These are phyloP conservation scores for Daldinia loculata DNA, from an alignment of 495 filamentous ascomycete species.

Conservation along the genomic window DNA sequence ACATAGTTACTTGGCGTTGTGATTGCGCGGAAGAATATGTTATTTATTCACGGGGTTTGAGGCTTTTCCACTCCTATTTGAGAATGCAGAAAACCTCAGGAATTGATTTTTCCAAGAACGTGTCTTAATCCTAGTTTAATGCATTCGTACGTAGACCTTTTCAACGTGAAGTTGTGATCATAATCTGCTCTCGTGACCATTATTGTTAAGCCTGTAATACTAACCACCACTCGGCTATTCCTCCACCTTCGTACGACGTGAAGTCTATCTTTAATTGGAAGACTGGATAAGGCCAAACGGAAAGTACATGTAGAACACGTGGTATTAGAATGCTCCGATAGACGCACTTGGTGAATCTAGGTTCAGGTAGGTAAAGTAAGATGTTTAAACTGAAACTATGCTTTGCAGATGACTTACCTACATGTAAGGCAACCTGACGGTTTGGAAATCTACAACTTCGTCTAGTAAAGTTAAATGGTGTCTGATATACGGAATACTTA, in stretches of 20 bases:
- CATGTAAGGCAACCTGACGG: not conserved
- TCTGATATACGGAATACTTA: not conserved
- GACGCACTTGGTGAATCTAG: not conserved
- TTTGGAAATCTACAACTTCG: not conserved
- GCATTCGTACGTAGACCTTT: not conserved
- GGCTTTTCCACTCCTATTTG: slow-evolving; percentile 26
- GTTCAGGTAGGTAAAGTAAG: not conserved
- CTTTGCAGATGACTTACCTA: not conserved
- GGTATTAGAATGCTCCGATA: slow-evolving; percentile 1
- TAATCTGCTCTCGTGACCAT: slow-evolving; percentile 5
- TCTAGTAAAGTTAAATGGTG: not conserved
- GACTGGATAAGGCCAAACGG: not conserved
- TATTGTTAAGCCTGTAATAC: not conserved
- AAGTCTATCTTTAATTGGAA: not conserved
- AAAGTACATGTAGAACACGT: slow-evolving; percentile 1
- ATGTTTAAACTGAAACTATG: not conserved
- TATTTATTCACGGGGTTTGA: slow-evolving; percentile 25
- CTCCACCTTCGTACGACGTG: not conserved
- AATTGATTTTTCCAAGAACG: slow-evolving; percentile 22
- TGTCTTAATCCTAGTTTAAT: not conserved
- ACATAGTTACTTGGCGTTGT: slow-evolving; percentile 33
- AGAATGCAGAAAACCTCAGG: slow-evolving; percentile 41
- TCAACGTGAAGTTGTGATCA: not conserved
- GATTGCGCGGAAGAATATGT: slow-evolving; percentile 31
- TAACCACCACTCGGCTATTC: not conserved